Base-by-base conservation (phyloP, 1,139 yeast species). In the Saccharomycopsis hybrid region DNA sequence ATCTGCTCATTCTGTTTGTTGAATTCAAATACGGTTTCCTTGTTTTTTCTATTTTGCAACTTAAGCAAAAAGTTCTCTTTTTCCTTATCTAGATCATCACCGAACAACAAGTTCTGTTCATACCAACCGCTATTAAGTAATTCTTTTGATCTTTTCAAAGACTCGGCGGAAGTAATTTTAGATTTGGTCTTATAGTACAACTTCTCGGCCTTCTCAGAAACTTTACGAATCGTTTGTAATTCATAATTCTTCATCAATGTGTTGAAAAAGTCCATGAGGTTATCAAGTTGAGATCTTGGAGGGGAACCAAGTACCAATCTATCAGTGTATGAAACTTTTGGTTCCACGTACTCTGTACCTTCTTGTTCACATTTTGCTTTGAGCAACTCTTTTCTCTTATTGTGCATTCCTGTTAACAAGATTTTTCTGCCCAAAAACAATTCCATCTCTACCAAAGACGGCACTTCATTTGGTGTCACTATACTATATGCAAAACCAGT, bases 401-500 rank as follows among this genome's bases (percentile, higher is more conserved):
- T 85, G 61, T 78, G 80, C 85, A 83, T 80, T 38, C 80, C 71
- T 0, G 90, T 79, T 42, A 88, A 66, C 44, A 85, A 66, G 31
- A 92, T 74, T 63, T 89, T 89, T 59, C 85, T 79, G 5, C 97
- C 97, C 60, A 94, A 71, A 62, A 94, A 92, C 44, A 94, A 69
- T 63, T 94, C 98, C 60, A 94, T 72, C 65, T 94, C 99, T 49
- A 92, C 73, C 47, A 94, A 67, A 60, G 92, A 94, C 4, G 98
- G 96, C 53, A 92, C 68, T 63, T 94, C 99, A 54, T 78, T 76
- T 58, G 89, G 96, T 54, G 82, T 77, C 3, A 90, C 84, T 51
- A 94, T 78, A 1, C 97, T 84, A 64, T 87, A 94, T 0, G 98
- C 98, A 96, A 97, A 90, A 62, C 99, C 99, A 58, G 79, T 80